Conservation (phyloP, 805 yeast genomes). For the Zygotorulaspora chibaensis region DNA sequence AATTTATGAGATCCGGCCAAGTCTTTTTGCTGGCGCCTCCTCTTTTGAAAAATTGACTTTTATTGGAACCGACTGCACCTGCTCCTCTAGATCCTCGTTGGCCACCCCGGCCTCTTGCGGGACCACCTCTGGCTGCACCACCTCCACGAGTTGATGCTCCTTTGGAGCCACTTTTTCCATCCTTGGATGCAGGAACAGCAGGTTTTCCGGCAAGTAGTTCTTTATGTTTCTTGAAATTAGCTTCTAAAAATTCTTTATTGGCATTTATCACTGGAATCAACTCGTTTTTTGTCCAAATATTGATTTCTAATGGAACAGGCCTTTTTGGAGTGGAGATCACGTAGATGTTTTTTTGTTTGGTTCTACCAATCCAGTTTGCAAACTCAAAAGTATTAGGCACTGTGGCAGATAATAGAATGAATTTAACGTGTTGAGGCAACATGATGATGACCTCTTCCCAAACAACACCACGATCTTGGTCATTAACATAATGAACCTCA, state of each 20-base stretch:
- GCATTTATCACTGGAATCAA: conserved; percentile 71
- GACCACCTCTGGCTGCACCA: conserved; percentile 22
- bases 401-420: conserved; percentile 88
- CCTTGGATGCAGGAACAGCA: conserved; percentile 40
- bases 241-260: conserved; percentile 61
- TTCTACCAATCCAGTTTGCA: conserved; percentile 98
- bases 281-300: conserved; percentile 74
- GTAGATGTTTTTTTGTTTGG: conserved; percentile 91
- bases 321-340: conserved; percentile 95
- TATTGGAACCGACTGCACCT: conserved; percentile 37
- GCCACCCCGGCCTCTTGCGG: conserved; percentile 29
- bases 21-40: conserved; percentile 76
- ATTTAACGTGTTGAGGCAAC: conserved; percentile 94
- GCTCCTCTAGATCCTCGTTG: conserved; percentile 40
- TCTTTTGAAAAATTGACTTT: conserved; percentile 39
- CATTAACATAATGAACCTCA: conserved; percentile 97
- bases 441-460: conserved; percentile 99
- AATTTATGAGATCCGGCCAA: conserved; percentile 70
- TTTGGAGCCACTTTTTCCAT: conserved; percentile 40
- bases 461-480: conserved; percentile 94
- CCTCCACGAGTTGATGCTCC: conserved; percentile 27
- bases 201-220: conserved; percentile 46
- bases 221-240: conserved; percentile 58
- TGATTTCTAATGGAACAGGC: conserved; percentile 91
- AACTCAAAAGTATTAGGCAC: conserved; percentile 98